Evolutionary conservation across 345 rosid species (phyloP), one percentile per base, ranked within the genome.

Genomic region (Salix arbutifolia): DNA sequence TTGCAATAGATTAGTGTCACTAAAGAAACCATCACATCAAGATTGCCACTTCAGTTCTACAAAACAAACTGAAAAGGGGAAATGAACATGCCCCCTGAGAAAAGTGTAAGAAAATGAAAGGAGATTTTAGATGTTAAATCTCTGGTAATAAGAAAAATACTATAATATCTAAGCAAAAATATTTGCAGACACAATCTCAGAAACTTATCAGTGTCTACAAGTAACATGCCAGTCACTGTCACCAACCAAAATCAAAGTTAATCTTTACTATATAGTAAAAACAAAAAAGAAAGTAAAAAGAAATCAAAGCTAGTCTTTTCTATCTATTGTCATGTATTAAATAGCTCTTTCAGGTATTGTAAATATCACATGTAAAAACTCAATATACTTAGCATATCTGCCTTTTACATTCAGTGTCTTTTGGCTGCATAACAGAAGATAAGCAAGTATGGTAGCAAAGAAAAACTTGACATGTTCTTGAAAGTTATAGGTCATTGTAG

Each of bases 101-200:
- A 31, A 25, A 19, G 37, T 26, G 53, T 7, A 33, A 65, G 64
- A 67, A 37, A 58, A 26, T 28, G 25, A 70, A 72, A 38, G 4
- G 48, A 70, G 65, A 14, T 44, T 48, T 18, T 35, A 76, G 67
- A 77, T 62, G 12, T 62, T 70, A 18, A 44, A 46, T 5, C 28
- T 23, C 50, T 60, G 50, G 46, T 58, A 46, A 46, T 62, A 18
- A 61, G 38, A 70, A 44, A 33, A 58, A 31, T 25, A 38, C 5
- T 40, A 58, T 13, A 56, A 38, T 28, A 69, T 69, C 69, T 13
- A 2, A 10, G 25, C 8, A 11, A 17, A n/a, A 30, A 30, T 70
- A 56, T 31, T 75, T 31, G 48, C 21, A 74, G 71, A n/a, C 78
- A 50, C 65, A 40, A 69, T 3, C 67, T 56, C 28, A 21, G 46